A percentile compares a stretch with the other conserved stretches of the same genome.
Conservation (phyloP, 139 green algal genomes). For the Chlorella sp. region DNA sequence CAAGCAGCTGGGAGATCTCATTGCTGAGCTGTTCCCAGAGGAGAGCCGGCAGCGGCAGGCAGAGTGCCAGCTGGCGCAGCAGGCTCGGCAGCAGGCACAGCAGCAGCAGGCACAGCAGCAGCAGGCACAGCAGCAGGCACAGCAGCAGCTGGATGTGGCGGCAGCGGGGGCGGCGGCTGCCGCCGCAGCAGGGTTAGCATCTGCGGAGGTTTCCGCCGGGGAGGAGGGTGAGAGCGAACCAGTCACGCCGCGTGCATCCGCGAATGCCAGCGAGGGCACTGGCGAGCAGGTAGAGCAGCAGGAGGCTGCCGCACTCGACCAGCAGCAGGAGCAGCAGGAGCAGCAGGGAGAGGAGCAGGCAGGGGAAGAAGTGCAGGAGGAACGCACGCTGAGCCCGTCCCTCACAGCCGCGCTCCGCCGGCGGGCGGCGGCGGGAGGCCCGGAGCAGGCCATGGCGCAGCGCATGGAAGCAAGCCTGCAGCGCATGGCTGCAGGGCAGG, state of each 20-base stretch:
- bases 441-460: not conserved
- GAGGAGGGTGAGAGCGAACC: not conserved
- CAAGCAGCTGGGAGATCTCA: conserved; percentile 49
- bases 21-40: conserved; percentile 38
- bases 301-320: not conserved
- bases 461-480: conserved; percentile 16
- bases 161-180: not conserved
- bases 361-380: not conserved
- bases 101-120: not conserved
- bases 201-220: not conserved
- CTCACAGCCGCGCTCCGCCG: not conserved
- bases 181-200: not conserved
- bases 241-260: not conserved
- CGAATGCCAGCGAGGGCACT: not conserved
- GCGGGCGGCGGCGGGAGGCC: not conserved
- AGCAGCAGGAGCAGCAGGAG: not conserved
- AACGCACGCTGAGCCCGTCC: conserved; percentile 24
- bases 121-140: not conserved
- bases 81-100: not conserved
- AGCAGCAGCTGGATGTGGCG: not conserved
- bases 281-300: not conserved
- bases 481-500: not conserved
- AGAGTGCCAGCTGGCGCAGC: not conserved
- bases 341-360: not conserved
- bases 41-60: not conserved